Conservation (phyloP, 495 filamentous ascomycete genomes). For the Hypoxylon rickii region DNA sequence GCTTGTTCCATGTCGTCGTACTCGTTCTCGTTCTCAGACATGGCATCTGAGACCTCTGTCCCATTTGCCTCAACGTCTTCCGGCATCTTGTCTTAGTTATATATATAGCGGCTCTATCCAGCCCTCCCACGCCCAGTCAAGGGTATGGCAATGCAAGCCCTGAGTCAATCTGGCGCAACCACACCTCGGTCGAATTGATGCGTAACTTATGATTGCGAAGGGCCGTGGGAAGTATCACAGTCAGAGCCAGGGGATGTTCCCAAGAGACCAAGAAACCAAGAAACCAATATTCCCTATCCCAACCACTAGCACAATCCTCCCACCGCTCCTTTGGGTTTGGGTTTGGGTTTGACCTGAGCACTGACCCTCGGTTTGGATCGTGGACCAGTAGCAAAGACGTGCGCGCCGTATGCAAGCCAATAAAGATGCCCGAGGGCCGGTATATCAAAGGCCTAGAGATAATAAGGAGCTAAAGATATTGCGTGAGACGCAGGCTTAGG, state of each 20-base stretch:
- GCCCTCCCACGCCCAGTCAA: conserved; percentile 18
- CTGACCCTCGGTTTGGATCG: conserved; percentile 32
- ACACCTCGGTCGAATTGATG: conserved; percentile 34
- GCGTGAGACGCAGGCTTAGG: conserved; percentile 38
- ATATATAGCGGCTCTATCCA: conserved; percentile 46
- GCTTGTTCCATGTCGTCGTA: conserved; percentile 50
- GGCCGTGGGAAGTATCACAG: conserved; percentile 34
- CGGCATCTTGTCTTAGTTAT: conserved; percentile 53
- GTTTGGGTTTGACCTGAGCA: conserved; percentile 26
- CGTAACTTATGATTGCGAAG: conserved; percentile 32
- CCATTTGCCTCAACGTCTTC: conserved; percentile 49
- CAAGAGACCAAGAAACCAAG: background rate
- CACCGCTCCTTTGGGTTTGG: conserved; percentile 30
- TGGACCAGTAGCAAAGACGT: conserved; percentile 31
- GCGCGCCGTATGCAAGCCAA: conserved; percentile 35
- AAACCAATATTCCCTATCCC: conserved; percentile 28
- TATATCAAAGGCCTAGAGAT: conserved; percentile 31
- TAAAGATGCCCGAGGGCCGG: conserved; percentile 28
- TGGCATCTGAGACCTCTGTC: conserved; percentile 57
- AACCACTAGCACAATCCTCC: conserved; percentile 23
- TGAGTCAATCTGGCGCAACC: conserved; percentile 40
- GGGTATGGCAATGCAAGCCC: conserved; percentile 42
- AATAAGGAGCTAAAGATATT: conserved; percentile 35
- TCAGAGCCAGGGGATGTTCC: conserved; percentile 17
- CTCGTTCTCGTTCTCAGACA: conserved; percentile 60